Evolutionary conservation across 176 grass and related monocot species (phyloP), one percentile per base, ranked within the genome.

Genomic region (Guadua angustifolia): DNA sequence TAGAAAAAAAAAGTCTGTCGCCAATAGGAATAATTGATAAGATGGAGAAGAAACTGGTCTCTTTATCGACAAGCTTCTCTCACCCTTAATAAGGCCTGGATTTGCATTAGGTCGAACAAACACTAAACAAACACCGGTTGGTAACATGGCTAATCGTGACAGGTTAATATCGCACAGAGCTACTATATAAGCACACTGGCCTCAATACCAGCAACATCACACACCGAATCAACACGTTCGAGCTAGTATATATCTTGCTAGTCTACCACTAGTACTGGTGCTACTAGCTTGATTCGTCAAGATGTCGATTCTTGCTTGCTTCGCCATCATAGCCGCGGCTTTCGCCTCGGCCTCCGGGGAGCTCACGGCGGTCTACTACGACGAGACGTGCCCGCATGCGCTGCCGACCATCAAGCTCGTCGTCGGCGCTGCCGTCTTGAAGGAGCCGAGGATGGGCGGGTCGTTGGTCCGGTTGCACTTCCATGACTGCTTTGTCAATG

Each of bases 401-500:
- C 78, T 97, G 36, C 0, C 79, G 65, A 86, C 87, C 43, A 94
- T 97, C 88, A 84, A 94, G 71, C 2, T 83, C 52, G 22, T 88
- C 58, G 89, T 97, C 66, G 85, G 79, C 51, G 64, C 75, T 10
- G 94, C 89, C 47, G 74, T 97, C 73, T 10, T 87, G n/a, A 29
- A 59, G 25, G 87, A 97, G 60, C 78, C 91, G 4, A 66, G 94
- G 79, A 94, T 97, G 87, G 92, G 94, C 9, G 89, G 79, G 5
- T 88, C 92, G 32, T 85, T 94, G 45, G 79, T 97, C 57, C 89
- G 94, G 24, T 26, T 97, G 61, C 94, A 97, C 75, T 97, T 97
- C 82, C 92, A 97, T 39, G 94, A 97, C 74, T 97, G 94, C 89
- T 83, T 94, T 67, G 92, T 90, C 80, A 94, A 94, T 10, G 94